Percentiles rank a stretch among this genome's conserved stretches.
phyloP scores from a whole-genome alignment of 129 eudicot genomes.

The Pittosporum tobira region DNA sequence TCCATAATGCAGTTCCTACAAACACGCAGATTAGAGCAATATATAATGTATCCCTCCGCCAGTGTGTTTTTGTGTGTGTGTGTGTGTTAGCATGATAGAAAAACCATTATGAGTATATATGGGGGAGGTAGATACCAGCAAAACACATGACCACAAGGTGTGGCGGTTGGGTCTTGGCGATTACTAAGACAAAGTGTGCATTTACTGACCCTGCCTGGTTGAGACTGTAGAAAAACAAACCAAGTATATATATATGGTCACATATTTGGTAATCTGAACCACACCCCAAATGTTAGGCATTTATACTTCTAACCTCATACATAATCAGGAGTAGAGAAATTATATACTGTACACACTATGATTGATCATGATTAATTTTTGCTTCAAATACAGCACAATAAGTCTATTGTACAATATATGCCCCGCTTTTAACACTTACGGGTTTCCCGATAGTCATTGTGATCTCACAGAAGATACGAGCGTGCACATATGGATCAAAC shows the following conservation, averaged over 20 bases:
- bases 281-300: background rate
- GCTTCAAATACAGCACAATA: no score
- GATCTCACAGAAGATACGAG: no score
- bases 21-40: background rate
- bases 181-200: constrained; percentile 96
- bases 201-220: constrained; percentile 57
- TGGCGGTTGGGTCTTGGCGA: constrained; percentile 93
- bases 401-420: no score
- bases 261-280: background rate
- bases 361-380: no score
- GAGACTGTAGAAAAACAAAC: constrained; percentile 37
- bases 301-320: background rate
- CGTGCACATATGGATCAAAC: no score
- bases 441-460: no score
- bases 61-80: no score
- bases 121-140: no score
- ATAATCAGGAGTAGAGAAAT: background rate
- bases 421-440: no score
- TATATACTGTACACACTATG: background rate
- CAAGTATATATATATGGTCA: background rate
- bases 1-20: constrained; percentile 65
- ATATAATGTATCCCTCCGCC: background rate
- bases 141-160: constrained; percentile 97
- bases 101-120: no score
- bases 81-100: no score